A percentile compares a stretch with the other conserved stretches of the same genome.
Evolutionary conservation across 2,329 filamentous ascomycete species (phyloP).

Genomic region (Pseudogymnoascus verrucosus): DNA sequence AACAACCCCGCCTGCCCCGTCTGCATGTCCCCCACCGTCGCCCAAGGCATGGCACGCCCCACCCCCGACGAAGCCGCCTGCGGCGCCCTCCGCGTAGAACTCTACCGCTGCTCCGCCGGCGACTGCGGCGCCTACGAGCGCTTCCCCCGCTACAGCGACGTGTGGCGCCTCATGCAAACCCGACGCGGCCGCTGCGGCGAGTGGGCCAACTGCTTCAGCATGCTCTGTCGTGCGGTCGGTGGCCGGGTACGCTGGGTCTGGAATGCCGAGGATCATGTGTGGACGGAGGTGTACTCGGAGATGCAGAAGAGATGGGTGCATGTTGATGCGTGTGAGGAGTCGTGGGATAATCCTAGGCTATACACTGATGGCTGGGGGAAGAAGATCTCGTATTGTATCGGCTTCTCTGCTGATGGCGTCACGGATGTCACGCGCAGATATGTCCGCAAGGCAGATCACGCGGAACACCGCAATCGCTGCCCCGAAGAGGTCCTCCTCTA

Average conservation of each 20-base stretch:
- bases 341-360: conserved; percentile 87
- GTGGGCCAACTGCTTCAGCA: conserved; percentile 98
- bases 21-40: conserved; percentile 76
- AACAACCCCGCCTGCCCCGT: conserved; percentile 84
- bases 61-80: conserved; percentile 83
- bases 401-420: conserved; percentile 83
- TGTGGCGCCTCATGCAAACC: conserved; percentile 85
- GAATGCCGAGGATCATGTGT: conserved; percentile 96
- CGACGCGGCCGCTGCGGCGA: conserved; percentile 81
- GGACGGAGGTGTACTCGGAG: conserved; percentile 95
- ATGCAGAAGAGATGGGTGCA: conserved; percentile 95
- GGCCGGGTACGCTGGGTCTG: conserved; percentile 93
- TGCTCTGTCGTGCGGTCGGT: conserved; percentile 90
- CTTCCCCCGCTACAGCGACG: conserved; percentile 90
- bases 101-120: conserved; percentile 76
- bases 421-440: conserved; percentile 60
- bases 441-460: conserved; percentile 63
- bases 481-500: conserved; percentile 86
- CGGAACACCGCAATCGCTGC: conserved; percentile 67
- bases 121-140: conserved; percentile 74
- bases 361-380: conserved; percentile 95
- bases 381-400: conserved; percentile 94
- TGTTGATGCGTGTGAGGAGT: conserved; percentile 87
- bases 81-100: conserved; percentile 78
- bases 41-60: conserved; percentile 74